Base-by-base conservation (phyloP, 768 basidiomycete species). In the Suillus clintonianus region DNA sequence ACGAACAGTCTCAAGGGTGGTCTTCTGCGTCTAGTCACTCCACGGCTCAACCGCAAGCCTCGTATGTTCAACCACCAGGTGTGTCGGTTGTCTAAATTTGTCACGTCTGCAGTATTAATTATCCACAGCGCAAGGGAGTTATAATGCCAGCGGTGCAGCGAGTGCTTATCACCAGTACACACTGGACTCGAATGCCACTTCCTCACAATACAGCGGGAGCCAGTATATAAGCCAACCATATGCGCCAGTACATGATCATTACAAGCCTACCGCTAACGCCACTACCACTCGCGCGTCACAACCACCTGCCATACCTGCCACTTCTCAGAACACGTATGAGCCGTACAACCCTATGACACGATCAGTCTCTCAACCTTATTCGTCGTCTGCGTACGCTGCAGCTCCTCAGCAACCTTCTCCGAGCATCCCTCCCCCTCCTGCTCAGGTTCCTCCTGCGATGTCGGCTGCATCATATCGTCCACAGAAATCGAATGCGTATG, bases 401-500 rank as follows among this genome's bases (percentile, higher is more conserved):
- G 48, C 65, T 30, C 63, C 72, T 4, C 60, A 67, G 34, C 67
- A 64, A 60, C 30, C 60, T 42, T 60, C 67, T 63, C 45, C 71
- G 34, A 74, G 70, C 56, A 60, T 70, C 59, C 43, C 67, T 51
- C 60, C 74, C 58, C 43, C 67, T 54, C 60, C 74, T 37, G 57
- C 72, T 60, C 73, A 76, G 32, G 63, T 60, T 2, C 70, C 80
- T 34, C 76, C 81, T 4, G 65, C 74, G 6, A 78, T 81, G 19
- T 74, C 82, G 3, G 75, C 82, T 2, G 72, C 81, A 34, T 69
- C 88, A n/a, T 86, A 79, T 64, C 82, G 90, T 57, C 88, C 89
- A 27, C 90, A 86, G 76, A 74, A 85, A 39, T 80, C 79, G 15
- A 90, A 91, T 67, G 91, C 90, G 2, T 92, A 91, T 68, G 91